These are phyloP conservation scores for Conoideocrella luteorostrata DNA, from an alignment of 2,329 filamentous ascomycete genomes.

Conservation along the genomic window DNA sequence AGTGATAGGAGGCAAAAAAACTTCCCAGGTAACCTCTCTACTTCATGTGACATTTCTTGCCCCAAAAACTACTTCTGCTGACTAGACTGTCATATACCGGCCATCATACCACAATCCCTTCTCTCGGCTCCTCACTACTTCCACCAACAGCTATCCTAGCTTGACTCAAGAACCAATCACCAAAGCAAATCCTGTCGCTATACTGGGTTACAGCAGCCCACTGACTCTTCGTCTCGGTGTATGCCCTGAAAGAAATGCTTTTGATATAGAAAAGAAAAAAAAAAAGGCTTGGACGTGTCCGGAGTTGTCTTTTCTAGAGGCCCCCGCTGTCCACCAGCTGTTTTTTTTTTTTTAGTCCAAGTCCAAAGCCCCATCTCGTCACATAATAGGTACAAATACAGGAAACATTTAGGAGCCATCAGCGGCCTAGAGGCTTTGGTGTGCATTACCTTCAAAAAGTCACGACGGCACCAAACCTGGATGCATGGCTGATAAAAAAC, in stretches of 20 bases:
- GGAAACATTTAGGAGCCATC: background rate
- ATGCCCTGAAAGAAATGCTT: background rate
- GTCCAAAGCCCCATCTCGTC: background rate
- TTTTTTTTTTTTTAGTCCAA: too few relatives aligned
- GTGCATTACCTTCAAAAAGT: background rate
- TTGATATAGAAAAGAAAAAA: slow-evolving; percentile 1
- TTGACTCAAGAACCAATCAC: background rate
- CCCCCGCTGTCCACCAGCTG: too few relatives aligned
- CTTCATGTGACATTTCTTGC: slow-evolving; percentile 8
- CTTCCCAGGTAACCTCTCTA: background rate
- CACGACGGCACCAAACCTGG: background rate
- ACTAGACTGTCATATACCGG: slow-evolving; percentile 4
- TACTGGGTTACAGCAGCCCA: background rate
- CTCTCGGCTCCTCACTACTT: background rate
- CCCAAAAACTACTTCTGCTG: slow-evolving; percentile 8
- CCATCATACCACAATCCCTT: background rate
- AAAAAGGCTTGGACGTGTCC: too few relatives aligned
- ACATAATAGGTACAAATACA: too few relatives aligned
- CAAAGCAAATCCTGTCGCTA: background rate
- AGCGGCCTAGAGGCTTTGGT: too few relatives aligned
- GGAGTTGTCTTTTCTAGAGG: too few relatives aligned
- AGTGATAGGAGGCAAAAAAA: too few relatives aligned
- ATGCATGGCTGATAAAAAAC: background rate
- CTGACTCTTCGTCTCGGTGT: background rate
- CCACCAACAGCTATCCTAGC: slow-evolving; percentile 4